phyloP scores from a whole-genome alignment of 2,329 filamentous ascomycete genomes.

The Hypoxylon sp. region DNA sequence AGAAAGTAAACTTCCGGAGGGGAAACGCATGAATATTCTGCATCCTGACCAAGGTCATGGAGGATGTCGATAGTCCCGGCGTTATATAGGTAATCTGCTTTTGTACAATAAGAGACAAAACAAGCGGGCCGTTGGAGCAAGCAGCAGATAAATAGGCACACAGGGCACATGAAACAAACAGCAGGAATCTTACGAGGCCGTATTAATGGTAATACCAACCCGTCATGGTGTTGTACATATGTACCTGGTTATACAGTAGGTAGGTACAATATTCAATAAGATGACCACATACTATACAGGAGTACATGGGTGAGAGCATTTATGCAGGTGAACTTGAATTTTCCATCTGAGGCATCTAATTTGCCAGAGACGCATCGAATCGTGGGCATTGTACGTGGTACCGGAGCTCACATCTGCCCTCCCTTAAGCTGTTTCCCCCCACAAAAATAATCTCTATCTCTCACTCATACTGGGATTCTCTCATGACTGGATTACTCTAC shows the following conservation, averaged over 20 bases:
- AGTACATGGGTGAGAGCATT: constrained; percentile 43
- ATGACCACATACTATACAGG: constrained; percentile 33
- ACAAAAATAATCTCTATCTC: constrained; percentile 43
- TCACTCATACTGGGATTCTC: constrained; percentile 36
- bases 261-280: constrained; percentile 13
- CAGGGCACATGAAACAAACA: constrained; percentile 41
- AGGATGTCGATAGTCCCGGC: constrained; percentile 25
- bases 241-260: neutral
- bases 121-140: constrained; percentile 5
- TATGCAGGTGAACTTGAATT: constrained; percentile 42
- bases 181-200: constrained; percentile 35
- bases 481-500: constrained; percentile 32
- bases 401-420: constrained; percentile 36
- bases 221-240: constrained; percentile 5
- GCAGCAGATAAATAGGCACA: constrained; percentile 35
- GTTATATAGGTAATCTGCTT: constrained; percentile 18
- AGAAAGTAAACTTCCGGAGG: constrained; percentile 18
- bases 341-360: constrained; percentile 37
- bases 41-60: constrained; percentile 18
- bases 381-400: constrained; percentile 37
- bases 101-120: constrained; percentile 11
- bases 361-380: constrained; percentile 38
- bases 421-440: constrained; percentile 28
- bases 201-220: constrained; percentile 37
- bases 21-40: constrained; percentile 29